phyloP scores from a whole-genome alignment of 148 eudicot genomes.

The Rheum nobile region DNA sequence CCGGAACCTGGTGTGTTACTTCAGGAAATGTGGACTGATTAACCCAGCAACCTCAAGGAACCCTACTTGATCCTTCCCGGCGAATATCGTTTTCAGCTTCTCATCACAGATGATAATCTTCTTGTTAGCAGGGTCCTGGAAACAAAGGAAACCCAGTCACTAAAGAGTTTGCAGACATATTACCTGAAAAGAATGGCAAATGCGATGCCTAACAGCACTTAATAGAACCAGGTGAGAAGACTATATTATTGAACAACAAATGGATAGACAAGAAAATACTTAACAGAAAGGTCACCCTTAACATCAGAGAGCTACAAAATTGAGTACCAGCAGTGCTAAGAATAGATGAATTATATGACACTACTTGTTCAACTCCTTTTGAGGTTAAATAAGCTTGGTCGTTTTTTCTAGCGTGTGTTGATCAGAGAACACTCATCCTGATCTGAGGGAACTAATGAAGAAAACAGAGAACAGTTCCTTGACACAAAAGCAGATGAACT shows the following conservation, averaged over 20 bases:
- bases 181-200: not conserved
- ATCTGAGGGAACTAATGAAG: too few relatives aligned
- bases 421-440: too few relatives aligned
- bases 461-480: too few relatives aligned
- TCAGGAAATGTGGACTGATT: constrained; percentile 38
- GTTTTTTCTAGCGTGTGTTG: too few relatives aligned
- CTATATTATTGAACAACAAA: not conserved
- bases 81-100: constrained; percentile 48
- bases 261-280: not conserved
- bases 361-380: not conserved
- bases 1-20: not conserved
- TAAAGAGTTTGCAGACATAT: not conserved
- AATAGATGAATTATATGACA: not conserved
- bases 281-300: not conserved
- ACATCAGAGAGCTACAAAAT: not conserved
- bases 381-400: not conserved
- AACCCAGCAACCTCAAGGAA: constrained; percentile 40
- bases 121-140: constrained; percentile 53
- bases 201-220: not conserved
- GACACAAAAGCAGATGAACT: too few relatives aligned
- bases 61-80: constrained; percentile 45
- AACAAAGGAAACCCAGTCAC: not conserved
- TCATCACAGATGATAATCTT: constrained; percentile 48
- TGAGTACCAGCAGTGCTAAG: not conserved
- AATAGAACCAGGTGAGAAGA: not conserved